phyloP scores from a whole-genome alignment of 768 basidiomycete genomes.

The Phanerodontia chrysosporium region DNA sequence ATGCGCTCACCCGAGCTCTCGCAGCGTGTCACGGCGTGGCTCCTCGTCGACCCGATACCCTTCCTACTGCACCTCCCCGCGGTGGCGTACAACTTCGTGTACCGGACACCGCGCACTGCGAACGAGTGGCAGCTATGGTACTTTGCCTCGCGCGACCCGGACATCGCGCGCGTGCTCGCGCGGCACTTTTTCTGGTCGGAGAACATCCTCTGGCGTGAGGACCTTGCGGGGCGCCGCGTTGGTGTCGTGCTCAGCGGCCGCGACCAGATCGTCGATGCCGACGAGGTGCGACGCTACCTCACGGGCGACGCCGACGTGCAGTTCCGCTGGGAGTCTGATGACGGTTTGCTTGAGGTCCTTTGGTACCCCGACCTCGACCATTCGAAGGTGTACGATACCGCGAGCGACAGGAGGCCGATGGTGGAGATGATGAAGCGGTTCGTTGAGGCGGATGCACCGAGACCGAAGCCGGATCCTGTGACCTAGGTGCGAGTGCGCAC shows the following conservation, averaged over 20 bases:
- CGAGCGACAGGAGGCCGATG: slow-evolving; percentile 24
- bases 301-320: slow-evolving; percentile 27
- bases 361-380: slow-evolving; percentile 38
- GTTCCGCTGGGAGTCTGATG: slow-evolving; percentile 22
- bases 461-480: background rate
- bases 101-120: slow-evolving; percentile 45
- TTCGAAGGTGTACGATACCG: slow-evolving; percentile 34
- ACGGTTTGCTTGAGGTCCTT: slow-evolving; percentile 33
- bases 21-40: slow-evolving; percentile 35
- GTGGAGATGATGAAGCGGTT: slow-evolving; percentile 31
- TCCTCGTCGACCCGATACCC: slow-evolving; percentile 64
- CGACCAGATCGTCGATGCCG: slow-evolving; percentile 41
- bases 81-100: slow-evolving; percentile 66
- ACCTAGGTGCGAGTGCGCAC: background rate
- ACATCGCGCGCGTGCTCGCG: slow-evolving; percentile 53
- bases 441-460: background rate
- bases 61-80: slow-evolving; percentile 58
- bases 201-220: slow-evolving; percentile 56
- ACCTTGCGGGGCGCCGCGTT: slow-evolving; percentile 32
- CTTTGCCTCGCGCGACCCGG: slow-evolving; percentile 60
- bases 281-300: slow-evolving; percentile 35
- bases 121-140: slow-evolving; percentile 70
- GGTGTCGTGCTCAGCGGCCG: slow-evolving; percentile 35
- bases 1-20: slow-evolving; percentile 33
- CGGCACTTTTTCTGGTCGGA: slow-evolving; percentile 68